Evolutionary conservation across 371 early-diverging fungal species (phyloP), one percentile per base, ranked within the genome.

Genomic region (Batkoa obscura): DNA sequence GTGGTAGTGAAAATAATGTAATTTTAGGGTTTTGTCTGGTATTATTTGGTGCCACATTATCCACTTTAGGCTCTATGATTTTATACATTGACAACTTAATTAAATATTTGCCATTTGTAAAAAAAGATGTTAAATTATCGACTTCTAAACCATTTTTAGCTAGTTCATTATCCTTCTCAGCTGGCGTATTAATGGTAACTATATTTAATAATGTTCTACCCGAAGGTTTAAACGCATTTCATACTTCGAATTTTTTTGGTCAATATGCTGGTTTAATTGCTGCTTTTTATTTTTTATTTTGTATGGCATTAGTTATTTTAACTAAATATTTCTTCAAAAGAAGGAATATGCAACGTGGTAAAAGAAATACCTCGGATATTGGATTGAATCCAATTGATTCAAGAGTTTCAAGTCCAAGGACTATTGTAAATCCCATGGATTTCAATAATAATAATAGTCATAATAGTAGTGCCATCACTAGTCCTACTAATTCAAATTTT

Each of bases 131-230:
- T 53, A 38, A 35, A 12, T 45, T 62, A 17, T 43, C 59, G 2
- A 43, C 31, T 36, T 56, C 43, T 15, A 50, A 56, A 23, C 50
- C 57, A 3, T 62, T 62, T 42, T 37, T 62, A 5, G 62, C 62
- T 2, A 45, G 41, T 8, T 52, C 59, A 12, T 36, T 62, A 12
- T 8, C 47, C 3, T 59, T 59, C 45, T 43, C 59, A 33, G 32
- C 53, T 30, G 62, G 62, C 9, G 52, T 62, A 30, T 49, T 62
- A 35, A 35, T 59, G 31, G 38, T 31, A n/a, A 50, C 54, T 31
- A 48, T 55, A 0, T 53, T 62, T 9, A 43, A 47, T 10, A 59
- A 59, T 59, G 48, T 62, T 15, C 54, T 57, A n/a, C 57, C 59
- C 2, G 62, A 62, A 33, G 59, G 58, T 0, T 43, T 50, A 9